Evolutionary conservation across 768 basidiomycete genomes (phyloP), one percentile per base, ranked within the genome.

Genomic region (Pisolithus microcarpus): DNA sequence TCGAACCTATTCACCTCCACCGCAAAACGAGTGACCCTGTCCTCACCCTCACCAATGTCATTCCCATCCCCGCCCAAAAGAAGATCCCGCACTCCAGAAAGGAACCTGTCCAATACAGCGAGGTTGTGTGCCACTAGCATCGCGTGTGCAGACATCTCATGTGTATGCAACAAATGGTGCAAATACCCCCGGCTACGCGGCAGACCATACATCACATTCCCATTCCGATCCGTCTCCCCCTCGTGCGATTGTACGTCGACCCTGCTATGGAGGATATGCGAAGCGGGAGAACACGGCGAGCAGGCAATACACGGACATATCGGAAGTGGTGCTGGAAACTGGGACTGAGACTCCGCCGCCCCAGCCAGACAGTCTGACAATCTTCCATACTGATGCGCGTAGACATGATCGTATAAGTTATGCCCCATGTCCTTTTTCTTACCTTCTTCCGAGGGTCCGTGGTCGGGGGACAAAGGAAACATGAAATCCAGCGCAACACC

Each of bases 71-170:
- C 31, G 23, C 19, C 37, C 16, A 10, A 31, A 18, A 74, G 61
- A 11, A 70, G 53, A 0, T 50, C 38, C 46, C 90, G 75, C 1
- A 92, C 69, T 0, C 77, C 78, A 0, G 66, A 67, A 42, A 91
- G 79, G 61, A 93, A 88, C 1, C 68, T 62, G 38, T 82, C 77
- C 24, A 90, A 67, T 1, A 91, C 76, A 0, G 77, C 63, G 26
- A 90, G 71, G 57, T 93, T 94, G 65, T 94, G 91, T 67, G 82
- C 73, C 10, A 74, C 75, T 16, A 93, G 76, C 21, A 92, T 65
- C 4, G 87, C 62, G 57, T 93, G 88, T 1, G 88, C 84, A 0
- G 84, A 80, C 91, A 94, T 92, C 65, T 94, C 91, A 65, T 93
- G 91, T 6, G 91, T 91, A 47, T 85, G 83, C 34, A 92, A 70